Evolutionary conservation across 2,329 filamentous ascomycete species (phyloP), one percentile per base, ranked within the genome.

Genomic region (Fusarium sp.): DNA sequence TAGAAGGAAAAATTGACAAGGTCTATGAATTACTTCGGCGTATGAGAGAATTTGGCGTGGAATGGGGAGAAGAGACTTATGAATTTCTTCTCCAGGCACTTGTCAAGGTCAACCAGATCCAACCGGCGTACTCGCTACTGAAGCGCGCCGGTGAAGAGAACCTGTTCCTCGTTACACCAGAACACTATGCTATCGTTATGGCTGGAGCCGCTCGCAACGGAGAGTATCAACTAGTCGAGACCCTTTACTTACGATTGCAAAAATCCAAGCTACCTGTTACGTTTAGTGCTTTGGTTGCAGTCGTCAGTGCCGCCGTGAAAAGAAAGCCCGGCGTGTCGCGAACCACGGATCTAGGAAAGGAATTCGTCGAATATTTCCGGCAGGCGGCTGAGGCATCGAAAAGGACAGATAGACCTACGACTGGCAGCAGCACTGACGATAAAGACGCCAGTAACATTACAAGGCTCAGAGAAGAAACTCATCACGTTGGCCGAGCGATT

Each of bases 151-250:
- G 82, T 31, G 76, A 80, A 43, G 79, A 86, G 26, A 77, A 78
- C 5, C 69, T 84, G 8, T 86, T 88, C 60, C 73, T 80, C 17
- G 81, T 86, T 4, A 81, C 79, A 0, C 71, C 80, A 3, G 79
- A 84, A 21, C 87, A 89, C 72, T 88, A 84, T 70, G 76, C 83
- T 31, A 81, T 85, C 26, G 82, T 89, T 52, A 87, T 88, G 83
- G 78, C 81, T 17, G 83, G 83, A 21, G 84, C 86, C 62, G 78
- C 87, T 44, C 80, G 81, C 22, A 82, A 76, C 7, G 79, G 80
- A 7, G 82, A 88, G 60, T 78, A 81, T 5, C 68, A 71, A n/a
- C 70, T 83, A 33, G 81, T 83, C 4, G 76, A 81, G 43, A 76
- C 78, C 21, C 79, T 87, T 36, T 77, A 82, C 63, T 69, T 76